Conservation (phyloP, 805 yeast genomes). For the Ogataea ganodermae region DNA sequence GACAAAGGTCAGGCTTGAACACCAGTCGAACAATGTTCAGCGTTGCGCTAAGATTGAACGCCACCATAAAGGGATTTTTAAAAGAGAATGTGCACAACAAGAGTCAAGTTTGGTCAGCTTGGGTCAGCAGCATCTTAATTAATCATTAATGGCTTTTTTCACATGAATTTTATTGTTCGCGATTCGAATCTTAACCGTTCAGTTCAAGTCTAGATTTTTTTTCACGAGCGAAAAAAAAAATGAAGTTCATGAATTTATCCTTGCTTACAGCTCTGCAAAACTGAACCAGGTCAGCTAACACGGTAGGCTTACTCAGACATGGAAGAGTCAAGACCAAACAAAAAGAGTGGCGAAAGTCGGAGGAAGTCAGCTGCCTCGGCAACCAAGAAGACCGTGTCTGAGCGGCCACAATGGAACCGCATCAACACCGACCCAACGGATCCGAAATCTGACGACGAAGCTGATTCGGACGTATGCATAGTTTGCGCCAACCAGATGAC, state of each 20-base stretch:
- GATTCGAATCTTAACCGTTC: neutral
- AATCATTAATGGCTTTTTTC: neutral
- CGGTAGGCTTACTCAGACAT: too few species aligned
- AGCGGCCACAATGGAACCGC: constrained; percentile 4
- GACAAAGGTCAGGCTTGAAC: constrained; percentile 63
- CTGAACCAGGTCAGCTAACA: too few species aligned
- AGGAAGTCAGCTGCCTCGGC: neutral
- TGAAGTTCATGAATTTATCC: too few species aligned
- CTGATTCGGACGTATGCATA: constrained; percentile 49
- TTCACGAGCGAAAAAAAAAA: neutral
- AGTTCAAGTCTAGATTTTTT: too few species aligned
- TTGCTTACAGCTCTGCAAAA: too few species aligned
- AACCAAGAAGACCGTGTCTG: neutral
- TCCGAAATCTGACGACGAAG: neutral
- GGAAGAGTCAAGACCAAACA: neutral
- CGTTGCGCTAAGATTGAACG: constrained; percentile 70
- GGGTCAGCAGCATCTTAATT: neutral
- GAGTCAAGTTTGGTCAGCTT: neutral
- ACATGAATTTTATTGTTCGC: neutral
- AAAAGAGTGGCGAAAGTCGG: neutral
- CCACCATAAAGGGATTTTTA: neutral
- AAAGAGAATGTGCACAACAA: neutral
- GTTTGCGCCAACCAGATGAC: constrained; percentile 77
- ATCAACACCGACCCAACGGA: constrained; percentile 2
- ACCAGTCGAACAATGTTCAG: constrained; percentile 62